Base-by-base conservation (phyloP, 768 basidiomycete genomes). In the Cytidiella melzeri region DNA sequence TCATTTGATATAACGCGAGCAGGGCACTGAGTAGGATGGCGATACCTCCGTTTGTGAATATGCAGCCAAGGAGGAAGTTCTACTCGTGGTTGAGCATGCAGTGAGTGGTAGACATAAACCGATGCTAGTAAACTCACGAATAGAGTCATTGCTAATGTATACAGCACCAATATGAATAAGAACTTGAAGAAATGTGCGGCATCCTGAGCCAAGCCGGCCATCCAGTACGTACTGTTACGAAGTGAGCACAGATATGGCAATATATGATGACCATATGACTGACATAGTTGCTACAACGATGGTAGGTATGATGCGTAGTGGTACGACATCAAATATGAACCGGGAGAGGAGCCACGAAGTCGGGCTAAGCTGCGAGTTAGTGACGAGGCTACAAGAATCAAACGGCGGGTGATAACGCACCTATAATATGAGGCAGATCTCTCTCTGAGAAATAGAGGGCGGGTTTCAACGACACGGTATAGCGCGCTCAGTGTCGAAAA, bases 181-280 rank as follows among this genome's bases (percentile, higher is more conserved):
- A 89, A 98, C 61, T 96, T 98, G 84, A 96, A 98, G 74, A 86
- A 97, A 62, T 86, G 74, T 0, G 83, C 77, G 2, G 92, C 82
- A 38, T 87, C 77, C 3, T 73, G 74, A 1, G 88, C 77, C 3
- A 97, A 77, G 11, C 94, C 93, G 2, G 92, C 91, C 94, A 97
- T 93, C 89, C 90, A 92, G 58, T 92, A 92, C n/a, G 84, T 84
- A 45, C 85, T 87, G 51, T 9, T 38, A 25, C 43, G n/a, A 13
- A 15, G 41, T n/a, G 26, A 45, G 15, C 18, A 12, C 15, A 46
- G 25, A n/a, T 26, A 26, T 38, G 37, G 1, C 10, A 25, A 19
- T 15, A 27, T n/a, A 27, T n/a, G 7, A 51, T 9, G 45, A 15
- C 12, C 23, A 37, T 13, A 3, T 24, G 26, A 67, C 87, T 60